phyloP scores from a whole-genome alignment of 2,329 filamentous ascomycete genomes.

The Herpotrichia juniperi region DNA sequence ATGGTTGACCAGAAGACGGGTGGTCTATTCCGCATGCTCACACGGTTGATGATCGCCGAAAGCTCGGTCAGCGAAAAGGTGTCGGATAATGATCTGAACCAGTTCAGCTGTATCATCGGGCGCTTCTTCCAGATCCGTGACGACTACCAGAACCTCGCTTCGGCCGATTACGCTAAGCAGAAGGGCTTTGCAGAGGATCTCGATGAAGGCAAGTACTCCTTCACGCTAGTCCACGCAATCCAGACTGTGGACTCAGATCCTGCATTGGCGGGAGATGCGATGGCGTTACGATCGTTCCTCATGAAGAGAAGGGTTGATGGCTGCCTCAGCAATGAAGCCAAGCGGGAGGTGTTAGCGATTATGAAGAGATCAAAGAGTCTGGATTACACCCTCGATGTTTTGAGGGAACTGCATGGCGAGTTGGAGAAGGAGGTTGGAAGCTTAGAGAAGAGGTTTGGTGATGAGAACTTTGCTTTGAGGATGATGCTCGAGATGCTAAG shows the following conservation, averaged over 20 bases:
- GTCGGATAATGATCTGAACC: neutral
- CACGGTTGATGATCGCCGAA: constrained; percentile 70
- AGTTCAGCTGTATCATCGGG: constrained; percentile 62
- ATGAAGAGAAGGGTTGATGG: neutral
- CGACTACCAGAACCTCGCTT: constrained; percentile 82
- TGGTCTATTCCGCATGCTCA: constrained; percentile 77
- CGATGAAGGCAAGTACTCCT: constrained; percentile 93
- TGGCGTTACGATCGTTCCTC: neutral
- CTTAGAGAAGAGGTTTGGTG: neutral
- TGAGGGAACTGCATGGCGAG: neutral
- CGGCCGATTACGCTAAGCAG: constrained; percentile 70
- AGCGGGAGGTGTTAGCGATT: neutral
- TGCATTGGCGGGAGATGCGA: neutral
- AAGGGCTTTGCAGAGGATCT: constrained; percentile 93
- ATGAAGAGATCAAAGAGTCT: neutral
- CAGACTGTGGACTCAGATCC: neutral
- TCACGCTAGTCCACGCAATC: constrained; percentile 77
- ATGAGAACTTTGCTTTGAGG: neutral
- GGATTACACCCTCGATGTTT: neutral
- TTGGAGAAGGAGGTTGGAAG: neutral
- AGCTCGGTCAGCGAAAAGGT: no score
- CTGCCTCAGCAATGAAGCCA: neutral
- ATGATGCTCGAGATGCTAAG: neutral
- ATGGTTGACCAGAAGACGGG: constrained; percentile 63
- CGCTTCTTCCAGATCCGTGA: constrained; percentile 85